A percentile compares a stretch with the other conserved stretches of the same genome.
phyloP scores from a whole-genome alignment of 2,329 filamentous ascomycete genomes.

The Macroventuria anomochaeta region DNA sequence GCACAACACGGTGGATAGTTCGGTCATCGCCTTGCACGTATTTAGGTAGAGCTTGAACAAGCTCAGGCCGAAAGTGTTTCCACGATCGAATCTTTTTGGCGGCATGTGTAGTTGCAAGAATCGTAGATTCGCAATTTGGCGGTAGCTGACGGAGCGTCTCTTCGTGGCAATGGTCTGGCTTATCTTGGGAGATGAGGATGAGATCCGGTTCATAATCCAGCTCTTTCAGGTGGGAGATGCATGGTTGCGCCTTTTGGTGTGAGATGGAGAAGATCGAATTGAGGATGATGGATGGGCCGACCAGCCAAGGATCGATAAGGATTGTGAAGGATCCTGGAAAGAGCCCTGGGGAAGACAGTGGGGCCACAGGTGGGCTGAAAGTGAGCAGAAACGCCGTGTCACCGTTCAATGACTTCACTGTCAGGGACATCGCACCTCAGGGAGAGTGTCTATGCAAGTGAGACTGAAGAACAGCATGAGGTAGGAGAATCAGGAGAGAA shows the following conservation, averaged over 20 bases:
- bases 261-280: constrained; percentile 67
- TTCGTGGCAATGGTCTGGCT: constrained; percentile 74
- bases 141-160: constrained; percentile 71
- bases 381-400: constrained; percentile 71
- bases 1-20: constrained; percentile 57
- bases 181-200: constrained; percentile 66
- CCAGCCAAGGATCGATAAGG: constrained; percentile 75
- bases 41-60: constrained; percentile 52
- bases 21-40: constrained; percentile 51
- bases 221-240: constrained; percentile 63
- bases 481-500: constrained; percentile 1
- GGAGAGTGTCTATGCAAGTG: constrained; percentile 3
- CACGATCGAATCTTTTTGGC: constrained; percentile 70
- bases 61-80: constrained; percentile 68
- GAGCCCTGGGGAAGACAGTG: constrained; percentile 46
- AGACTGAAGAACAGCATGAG: constrained; percentile 1
- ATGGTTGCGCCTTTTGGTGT: constrained; percentile 61
- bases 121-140: constrained; percentile 61
- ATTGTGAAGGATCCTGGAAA: constrained; percentile 64
- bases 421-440: constrained; percentile 63
- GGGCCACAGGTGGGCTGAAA: constrained; percentile 62
- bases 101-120: constrained; percentile 69
- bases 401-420: constrained; percentile 68
- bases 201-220: constrained; percentile 61
- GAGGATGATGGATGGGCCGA: constrained; percentile 65